Percentiles rank a stretch among this genome's conserved stretches.
These are phyloP conservation scores for Suillus sp. DNA, from an alignment of 768 basidiomycete species.

Conservation along the genomic window DNA sequence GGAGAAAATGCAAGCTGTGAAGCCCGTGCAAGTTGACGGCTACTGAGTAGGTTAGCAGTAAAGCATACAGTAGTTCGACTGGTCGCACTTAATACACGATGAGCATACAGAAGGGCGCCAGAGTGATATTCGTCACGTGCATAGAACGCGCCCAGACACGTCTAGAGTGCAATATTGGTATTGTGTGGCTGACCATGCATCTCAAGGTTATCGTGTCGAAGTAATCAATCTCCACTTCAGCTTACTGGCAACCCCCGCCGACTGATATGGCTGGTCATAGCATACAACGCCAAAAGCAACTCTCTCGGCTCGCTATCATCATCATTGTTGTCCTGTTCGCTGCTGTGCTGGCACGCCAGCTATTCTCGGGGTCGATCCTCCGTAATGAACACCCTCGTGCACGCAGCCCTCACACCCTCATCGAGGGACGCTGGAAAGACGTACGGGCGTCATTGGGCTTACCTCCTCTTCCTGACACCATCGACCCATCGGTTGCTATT, in stretches of 20 bases:
- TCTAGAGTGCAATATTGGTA: background rate
- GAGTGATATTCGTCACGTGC: slow-evolving; percentile 16
- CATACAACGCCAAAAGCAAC: slow-evolving; percentile 18
- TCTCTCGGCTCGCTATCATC: slow-evolving; percentile 21
- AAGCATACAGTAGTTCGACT: background rate
- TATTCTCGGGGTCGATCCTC: slow-evolving; percentile 4
- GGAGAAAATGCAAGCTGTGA: slow-evolving; percentile 61
- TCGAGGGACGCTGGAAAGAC: slow-evolving; percentile 37
- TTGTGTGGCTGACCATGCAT: slow-evolving; percentile 5
- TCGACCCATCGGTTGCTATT: slow-evolving; percentile 11
- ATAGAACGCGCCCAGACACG: slow-evolving; percentile 8
- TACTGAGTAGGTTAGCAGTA: slow-evolving; percentile 21
- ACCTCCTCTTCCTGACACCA: slow-evolving; percentile 24
- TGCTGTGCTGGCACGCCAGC: slow-evolving; percentile 22
- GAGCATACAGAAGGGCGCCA: background rate
- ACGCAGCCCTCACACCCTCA: background rate
- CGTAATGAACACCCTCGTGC: background rate
- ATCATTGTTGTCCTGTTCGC: slow-evolving; percentile 28
- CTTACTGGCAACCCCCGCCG: slow-evolving; percentile 5
- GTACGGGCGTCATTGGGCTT: slow-evolving; percentile 36
- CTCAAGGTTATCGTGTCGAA: background rate
- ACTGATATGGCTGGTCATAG: slow-evolving; percentile 27
- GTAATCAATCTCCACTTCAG: background rate
- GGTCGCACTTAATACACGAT: background rate
- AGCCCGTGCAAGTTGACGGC: slow-evolving; percentile 47